A percentile compares a stretch with the other conserved stretches of the same genome.
Evolutionary conservation across 108 stramenopile species (phyloP).

Genomic region (Fragilaria crotonensis): DNA sequence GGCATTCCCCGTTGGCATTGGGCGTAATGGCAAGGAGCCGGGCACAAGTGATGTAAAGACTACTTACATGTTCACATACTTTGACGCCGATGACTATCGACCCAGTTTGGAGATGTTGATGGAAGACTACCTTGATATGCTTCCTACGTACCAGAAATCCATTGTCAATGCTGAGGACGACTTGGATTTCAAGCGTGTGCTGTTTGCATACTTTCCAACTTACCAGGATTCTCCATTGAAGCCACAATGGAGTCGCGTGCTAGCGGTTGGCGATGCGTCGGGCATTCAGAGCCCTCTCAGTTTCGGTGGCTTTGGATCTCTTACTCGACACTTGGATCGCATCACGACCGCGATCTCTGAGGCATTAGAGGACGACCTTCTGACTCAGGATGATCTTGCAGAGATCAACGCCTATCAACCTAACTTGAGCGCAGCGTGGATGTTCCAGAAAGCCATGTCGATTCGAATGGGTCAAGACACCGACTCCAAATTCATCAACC

Average conservation of each 20-base stretch:
- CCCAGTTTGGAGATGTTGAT: slow-evolving; percentile 65
- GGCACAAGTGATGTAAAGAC: slow-evolving; percentile 72
- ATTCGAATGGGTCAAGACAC: slow-evolving; percentile 69
- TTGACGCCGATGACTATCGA: slow-evolving; percentile 79
- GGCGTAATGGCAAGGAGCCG: slow-evolving; percentile 55
- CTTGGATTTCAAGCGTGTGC: slow-evolving; percentile 76
- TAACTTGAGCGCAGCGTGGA: slow-evolving; percentile 91
- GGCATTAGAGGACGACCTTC: slow-evolving; percentile 69
- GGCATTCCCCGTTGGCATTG: slow-evolving; percentile 88
- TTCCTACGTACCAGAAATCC: slow-evolving; percentile 80
- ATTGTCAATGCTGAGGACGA: slow-evolving; percentile 62
- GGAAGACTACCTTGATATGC: slow-evolving; percentile 90
- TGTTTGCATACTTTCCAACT: slow-evolving; percentile 92
- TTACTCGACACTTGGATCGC: slow-evolving; percentile 83
- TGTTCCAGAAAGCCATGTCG: slow-evolving; percentile 95
- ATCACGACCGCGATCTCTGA: slow-evolving; percentile 73
- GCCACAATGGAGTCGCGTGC: slow-evolving; percentile 65
- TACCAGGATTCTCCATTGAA: slow-evolving; percentile 89
- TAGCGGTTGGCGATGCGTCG: slow-evolving; percentile 85
- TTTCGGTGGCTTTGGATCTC: slow-evolving; percentile 94
- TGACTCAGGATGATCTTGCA: slow-evolving; percentile 77
- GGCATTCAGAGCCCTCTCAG: slow-evolving; percentile 92
- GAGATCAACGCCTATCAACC: slow-evolving; percentile 91
- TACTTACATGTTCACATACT: slow-evolving; percentile 86
- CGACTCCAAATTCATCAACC: slow-evolving; percentile 81